Base-by-base conservation (phyloP, 2,329 filamentous ascomycete species). In the Trichoderma aggressivum region DNA sequence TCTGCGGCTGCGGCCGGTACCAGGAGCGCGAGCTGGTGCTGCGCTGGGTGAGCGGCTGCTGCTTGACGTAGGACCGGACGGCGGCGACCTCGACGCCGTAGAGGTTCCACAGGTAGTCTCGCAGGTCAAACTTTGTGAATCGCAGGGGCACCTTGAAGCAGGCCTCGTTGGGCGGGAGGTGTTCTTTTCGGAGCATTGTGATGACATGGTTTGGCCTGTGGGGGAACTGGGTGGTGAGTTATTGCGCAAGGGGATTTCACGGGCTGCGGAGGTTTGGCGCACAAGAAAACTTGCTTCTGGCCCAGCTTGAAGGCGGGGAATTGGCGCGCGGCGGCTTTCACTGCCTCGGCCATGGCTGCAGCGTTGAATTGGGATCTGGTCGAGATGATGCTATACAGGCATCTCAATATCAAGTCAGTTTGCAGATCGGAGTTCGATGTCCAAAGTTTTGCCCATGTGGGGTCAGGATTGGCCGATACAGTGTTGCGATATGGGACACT, bases 121-220 rank as follows among this genome's bases (percentile, higher is more conserved):
- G 93, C 55, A 99, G 84, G 81, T 99, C 96, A 82, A 98, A 91
- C 84, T 99, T 99, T 86, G 94, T 97, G 86, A 98, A 94, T 77
- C 89, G 90, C 76, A 98, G 87, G 12, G 96, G 96, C 36, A 98
- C 95, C 78, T 91, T 87, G 88, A 99, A 99, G 77, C 90, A 91
- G 74, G 95, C 96, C 80, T 93, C 94, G 80, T 90, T 91, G 24
- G 94, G 90, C 8, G 93, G 91, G 68, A 92, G 88, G 75, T 88
- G 86, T 34, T 89, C 88, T 71, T 90, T 91, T 75, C 86, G 91
- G 76, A 97, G 85, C 77, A 98, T 88, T 72, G 91, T 91, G 78
- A 98, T 85, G 74, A 90, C 88, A 83, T 97, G 93, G 79, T 91
- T 90, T 66, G 95, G 95, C 72, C 94, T 97, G 78, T 24, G 32